Percentiles rank a stretch among this genome's conserved stretches.
These are phyloP conservation scores for Tetrahymena malaccensis DNA, from an alignment of 73 alveolate genomes.

Conservation along the genomic window DNA sequence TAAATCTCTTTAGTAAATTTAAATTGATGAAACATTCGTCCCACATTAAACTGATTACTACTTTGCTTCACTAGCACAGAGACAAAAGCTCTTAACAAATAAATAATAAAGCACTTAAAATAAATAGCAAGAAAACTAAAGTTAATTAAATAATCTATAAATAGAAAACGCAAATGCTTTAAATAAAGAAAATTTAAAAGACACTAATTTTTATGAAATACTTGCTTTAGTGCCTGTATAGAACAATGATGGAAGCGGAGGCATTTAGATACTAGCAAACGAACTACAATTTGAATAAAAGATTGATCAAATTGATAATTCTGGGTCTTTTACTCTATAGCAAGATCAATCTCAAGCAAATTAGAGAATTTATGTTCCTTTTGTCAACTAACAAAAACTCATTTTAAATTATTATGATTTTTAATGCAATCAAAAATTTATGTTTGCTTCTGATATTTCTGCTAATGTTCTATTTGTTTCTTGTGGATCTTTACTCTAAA, in stretches of 20 bases:
- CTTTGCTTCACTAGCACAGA: background rate
- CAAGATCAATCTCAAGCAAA: background rate
- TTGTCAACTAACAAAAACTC: background rate
- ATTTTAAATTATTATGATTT: background rate
- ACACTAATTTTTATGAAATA: background rate
- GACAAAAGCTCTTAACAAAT: background rate
- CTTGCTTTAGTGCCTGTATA: background rate
- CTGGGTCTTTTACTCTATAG: background rate
- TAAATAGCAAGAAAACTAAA: background rate
- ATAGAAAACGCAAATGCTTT: background rate
- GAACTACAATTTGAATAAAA: background rate
- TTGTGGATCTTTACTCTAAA: background rate
- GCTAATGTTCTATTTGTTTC: background rate
- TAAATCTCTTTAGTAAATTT: background rate
- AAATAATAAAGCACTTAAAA: background rate
- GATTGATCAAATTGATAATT: background rate
- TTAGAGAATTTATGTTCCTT: background rate
- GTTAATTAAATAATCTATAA: background rate
- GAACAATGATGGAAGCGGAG: background rate
- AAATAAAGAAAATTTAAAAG: background rate
- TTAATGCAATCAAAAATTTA: background rate
- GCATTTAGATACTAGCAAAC: background rate
- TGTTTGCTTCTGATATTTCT: background rate
- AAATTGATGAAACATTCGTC: background rate
- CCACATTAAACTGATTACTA: background rate